A percentile compares a stretch with the other conserved stretches of the same genome.
Conservation (phyloP, 441 rosid species). For the Populus trichocarpa region DNA sequence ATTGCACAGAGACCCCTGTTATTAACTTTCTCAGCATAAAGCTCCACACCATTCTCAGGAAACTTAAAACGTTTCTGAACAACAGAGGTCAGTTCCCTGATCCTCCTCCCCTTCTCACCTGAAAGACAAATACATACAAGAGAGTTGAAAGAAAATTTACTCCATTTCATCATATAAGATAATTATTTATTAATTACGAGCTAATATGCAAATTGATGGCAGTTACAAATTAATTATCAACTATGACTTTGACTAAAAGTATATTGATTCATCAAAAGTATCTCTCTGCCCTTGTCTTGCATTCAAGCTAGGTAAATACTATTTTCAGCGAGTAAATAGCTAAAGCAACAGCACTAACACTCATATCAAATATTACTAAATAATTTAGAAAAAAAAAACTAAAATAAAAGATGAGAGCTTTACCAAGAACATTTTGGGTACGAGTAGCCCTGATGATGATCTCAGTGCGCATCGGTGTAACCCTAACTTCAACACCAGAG, state of each 20-base stretch:
- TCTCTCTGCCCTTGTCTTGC: background rate
- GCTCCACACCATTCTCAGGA: conserved; percentile 71
- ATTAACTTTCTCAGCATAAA: conserved; percentile 30
- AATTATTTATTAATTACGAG: background rate
- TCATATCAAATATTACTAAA: background rate
- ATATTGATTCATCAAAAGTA: no score
- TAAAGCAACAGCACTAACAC: background rate
- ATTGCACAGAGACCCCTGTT: conserved; percentile 83
- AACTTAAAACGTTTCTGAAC: conserved; percentile 79
- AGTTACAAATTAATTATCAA: no score
- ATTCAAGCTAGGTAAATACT: background rate
- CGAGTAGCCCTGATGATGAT: no score
- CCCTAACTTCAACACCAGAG: conserved; percentile 79
- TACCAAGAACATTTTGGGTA: no score
- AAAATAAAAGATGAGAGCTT: no score
- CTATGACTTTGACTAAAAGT: background rate
- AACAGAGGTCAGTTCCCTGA: conserved; percentile 76
- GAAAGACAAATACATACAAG: background rate
- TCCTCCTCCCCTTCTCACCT: conserved; percentile 87
- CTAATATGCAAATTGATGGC: background rate
- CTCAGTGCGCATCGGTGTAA: conserved; percentile 33
- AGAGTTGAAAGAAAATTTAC: background rate
- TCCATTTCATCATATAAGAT: background rate
- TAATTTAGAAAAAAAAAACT: no score
- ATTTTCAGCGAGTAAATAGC: background rate